Evolutionary conservation across 257 asterid species (phyloP), one percentile per base, ranked within the genome.

Genomic region (Lycium barbarum): DNA sequence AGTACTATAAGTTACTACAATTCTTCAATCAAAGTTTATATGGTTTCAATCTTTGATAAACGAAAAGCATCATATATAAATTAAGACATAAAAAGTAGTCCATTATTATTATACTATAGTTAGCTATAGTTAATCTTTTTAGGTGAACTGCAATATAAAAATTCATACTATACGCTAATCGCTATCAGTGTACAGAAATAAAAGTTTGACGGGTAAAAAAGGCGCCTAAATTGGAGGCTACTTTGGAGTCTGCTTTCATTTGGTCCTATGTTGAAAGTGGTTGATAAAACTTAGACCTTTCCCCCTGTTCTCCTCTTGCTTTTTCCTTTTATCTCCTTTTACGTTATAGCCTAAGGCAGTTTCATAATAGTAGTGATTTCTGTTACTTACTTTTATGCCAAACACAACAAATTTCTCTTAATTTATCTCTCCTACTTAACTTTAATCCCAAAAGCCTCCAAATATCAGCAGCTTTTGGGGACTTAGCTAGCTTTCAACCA

Each of bases 131-230:
- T 26, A 26, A 13, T 66, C 15, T 33, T 66, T 40, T 6, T 35
- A 12, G 13, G 20, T 33, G 47, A 66, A 66, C 38, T 33, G 35
- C 14, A 33, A 4, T 35, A 45, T 35, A 66, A 66, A 33, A 35
- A 14, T 66, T 35, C 73, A 66, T 33, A 26, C 33, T 26, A 14
- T 6, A 66, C 6, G 10, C 33, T 65, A 65, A 26, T 63, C 35
- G 9, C 72, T 62, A 20, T 20, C 26, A n/a, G 10, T 0, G 33
- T 7, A 1, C 10, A 15, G 35, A 0, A 2, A 51, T 7, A 0
- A 7, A 18, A 12, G 36, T 89, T 90, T 89, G 93, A 86, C 93
- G 84, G 87, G 91, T 82, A 38, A 81, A 68, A 59, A 68, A 81
- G 80, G 87, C 89, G 81, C 81, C 81, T 51, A 57, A 83, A 80